Conservation (phyloP, 306 rosid genomes). For the Crataegus laevigata region DNA sequence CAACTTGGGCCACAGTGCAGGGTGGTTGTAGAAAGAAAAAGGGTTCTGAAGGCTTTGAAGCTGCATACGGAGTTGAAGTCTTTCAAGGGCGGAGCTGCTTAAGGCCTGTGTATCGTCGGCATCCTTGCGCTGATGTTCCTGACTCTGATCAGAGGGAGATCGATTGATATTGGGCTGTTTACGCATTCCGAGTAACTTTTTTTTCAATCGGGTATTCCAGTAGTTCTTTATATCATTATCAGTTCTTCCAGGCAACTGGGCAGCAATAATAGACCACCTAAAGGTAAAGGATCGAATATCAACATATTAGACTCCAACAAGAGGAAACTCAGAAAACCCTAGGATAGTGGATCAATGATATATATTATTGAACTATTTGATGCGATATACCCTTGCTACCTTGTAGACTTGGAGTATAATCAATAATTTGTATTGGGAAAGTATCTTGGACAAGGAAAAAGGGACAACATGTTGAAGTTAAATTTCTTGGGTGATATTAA, state of each 20-base stretch:
- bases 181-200: conserved; percentile 80
- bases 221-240: conserved; percentile 96
- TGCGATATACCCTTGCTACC: neutral
- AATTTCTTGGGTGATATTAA: neutral
- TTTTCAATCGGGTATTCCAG: conserved; percentile 94
- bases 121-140: conserved; percentile 26
- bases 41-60: conserved; percentile 84
- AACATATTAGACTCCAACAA: conserved; percentile 20
- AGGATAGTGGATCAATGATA: neutral
- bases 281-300: conserved; percentile 5
- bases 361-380: neutral
- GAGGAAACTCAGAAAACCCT: conserved; percentile 5
- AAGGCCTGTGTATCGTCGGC: conserved; percentile 33
- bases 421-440: neutral
- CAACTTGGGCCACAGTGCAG: conserved; percentile 77
- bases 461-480: conserved; percentile 45
- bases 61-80: conserved; percentile 96
- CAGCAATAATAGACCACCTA: conserved; percentile 99
- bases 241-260: conserved; percentile 97
- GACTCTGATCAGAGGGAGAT: neutral
- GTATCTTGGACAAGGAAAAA: conserved; percentile 35
- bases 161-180: conserved; percentile 42
- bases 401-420: neutral
- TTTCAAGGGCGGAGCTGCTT: conserved; percentile 80
- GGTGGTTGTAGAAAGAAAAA: conserved; percentile 50